Percentiles rank a stretch among this genome's conserved stretches.
These are phyloP conservation scores for Veloporphyrellus conicus DNA, from an alignment of 1,284 basidiomycete genomes.

Conservation along the genomic window DNA sequence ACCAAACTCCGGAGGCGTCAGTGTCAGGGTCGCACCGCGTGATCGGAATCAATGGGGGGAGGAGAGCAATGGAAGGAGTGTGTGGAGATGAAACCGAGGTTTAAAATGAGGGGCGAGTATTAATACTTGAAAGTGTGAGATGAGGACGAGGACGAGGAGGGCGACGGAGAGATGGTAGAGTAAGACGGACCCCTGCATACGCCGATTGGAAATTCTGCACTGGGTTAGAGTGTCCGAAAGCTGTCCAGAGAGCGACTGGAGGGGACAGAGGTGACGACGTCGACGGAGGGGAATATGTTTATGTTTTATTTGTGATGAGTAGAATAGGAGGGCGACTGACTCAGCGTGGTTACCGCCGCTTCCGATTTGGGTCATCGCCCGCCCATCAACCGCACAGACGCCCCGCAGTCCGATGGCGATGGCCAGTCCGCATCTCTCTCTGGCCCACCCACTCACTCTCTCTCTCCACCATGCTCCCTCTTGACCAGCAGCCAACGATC, in stretches of 20 bases:
- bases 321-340: too few species aligned
- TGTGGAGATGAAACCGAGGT: neutral
- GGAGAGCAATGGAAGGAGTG: neutral
- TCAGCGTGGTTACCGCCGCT: neutral
- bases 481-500: slow-evolving; percentile 66
- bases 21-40: slow-evolving; percentile 4
- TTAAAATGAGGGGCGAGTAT: slow-evolving; percentile 4
- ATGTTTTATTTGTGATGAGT: too few species aligned
- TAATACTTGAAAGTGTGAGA: slow-evolving; percentile 9
- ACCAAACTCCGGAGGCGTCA: slow-evolving; percentile 10
- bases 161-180: neutral
- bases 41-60: slow-evolving; percentile 9
- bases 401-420: too few species aligned
- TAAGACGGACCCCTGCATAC: slow-evolving; percentile 15
- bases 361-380: neutral
- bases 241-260: neutral
- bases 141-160: neutral
- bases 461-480: slow-evolving; percentile 29
- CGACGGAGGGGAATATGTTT: too few species aligned
- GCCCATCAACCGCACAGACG: too few species aligned
- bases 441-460: too few species aligned
- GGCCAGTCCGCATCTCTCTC: too few species aligned
- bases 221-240: neutral
- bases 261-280: too few species aligned
- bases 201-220: slow-evolving; percentile 1